phyloP scores from a whole-genome alignment of 2,329 filamentous ascomycete genomes.

The Mariannaea elegans region DNA sequence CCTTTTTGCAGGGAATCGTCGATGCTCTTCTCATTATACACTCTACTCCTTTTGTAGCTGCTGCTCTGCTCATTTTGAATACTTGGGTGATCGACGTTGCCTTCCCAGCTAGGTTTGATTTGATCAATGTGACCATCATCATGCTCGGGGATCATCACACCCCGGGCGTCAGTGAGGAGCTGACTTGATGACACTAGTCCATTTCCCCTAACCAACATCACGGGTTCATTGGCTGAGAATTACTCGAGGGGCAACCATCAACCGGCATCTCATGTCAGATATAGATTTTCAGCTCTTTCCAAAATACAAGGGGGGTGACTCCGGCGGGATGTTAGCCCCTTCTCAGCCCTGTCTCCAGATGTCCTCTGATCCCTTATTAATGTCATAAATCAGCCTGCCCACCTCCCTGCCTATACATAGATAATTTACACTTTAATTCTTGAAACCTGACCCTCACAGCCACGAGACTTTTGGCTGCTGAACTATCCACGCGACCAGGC shows the following conservation, averaged over 20 bases:
- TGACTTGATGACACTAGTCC: background rate
- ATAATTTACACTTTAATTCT: background rate
- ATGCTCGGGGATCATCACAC: constrained; percentile 38
- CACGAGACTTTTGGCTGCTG: constrained; percentile 18
- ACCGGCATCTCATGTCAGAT: constrained; percentile 33
- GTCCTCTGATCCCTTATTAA: no score
- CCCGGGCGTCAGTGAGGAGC: no score
- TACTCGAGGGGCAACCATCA: background rate
- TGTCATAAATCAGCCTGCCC: background rate
- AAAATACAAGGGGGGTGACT: background rate
- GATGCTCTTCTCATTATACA: no score
- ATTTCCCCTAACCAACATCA: background rate
- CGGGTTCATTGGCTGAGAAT: background rate
- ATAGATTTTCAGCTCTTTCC: constrained; percentile 47
- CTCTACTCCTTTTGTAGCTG: no score
- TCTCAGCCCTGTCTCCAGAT: background rate
- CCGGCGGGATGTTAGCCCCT: background rate
- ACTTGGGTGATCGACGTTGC: no score
- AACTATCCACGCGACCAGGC: constrained; percentile 18
- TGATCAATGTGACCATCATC: constrained; percentile 27
- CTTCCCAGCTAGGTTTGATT: no score
- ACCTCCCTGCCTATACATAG: background rate
- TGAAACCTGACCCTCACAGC: background rate
- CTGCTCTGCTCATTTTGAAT: no score
- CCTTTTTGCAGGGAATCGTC: no score